Base-by-base conservation (phyloP, 2,329 filamentous ascomycete genomes). In the Fusarium subtropicale region DNA sequence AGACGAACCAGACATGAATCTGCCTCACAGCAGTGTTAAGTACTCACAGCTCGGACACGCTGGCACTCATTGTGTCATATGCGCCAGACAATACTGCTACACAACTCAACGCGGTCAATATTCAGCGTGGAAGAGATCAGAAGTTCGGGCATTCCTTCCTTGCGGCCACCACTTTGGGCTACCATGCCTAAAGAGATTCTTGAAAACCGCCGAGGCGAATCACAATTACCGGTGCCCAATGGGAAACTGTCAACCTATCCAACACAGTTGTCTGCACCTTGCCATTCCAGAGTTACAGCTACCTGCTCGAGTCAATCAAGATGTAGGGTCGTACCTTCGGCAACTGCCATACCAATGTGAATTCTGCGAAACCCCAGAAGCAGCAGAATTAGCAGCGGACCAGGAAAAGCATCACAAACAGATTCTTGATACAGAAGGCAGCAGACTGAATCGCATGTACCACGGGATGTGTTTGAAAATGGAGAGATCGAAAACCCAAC, bases 101-200 rank as follows among this genome's bases (percentile, higher is more conserved):
- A 28, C 8, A 16, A 6, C 13, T 31, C 6, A 26, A 16, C 11
- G 20, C n/a, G 16, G 4, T 11, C 7, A 10, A 22, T 24, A n/a
- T 34, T 18, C 11, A 2, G 20, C 7, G 10, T 39, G 46, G 22
- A 13, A 12, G 13, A 1, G 18, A 24, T 34, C 34, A 11, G 75
- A 77, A 42, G 26, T 18, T 12, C 54, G 50, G 22, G 60, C 56
- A 3, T 75, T 68, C 45, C 68, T 77, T 18, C 72, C 72, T 8
- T 77, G 75, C 44, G 74, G 76, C 15, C 75, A 77, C 50, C 20
- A 18, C 16, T 75, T 75, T 48, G 74, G 74, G 11, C 60, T 71
- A 24, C 10, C 42, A 6, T 77, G 76, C n/a, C 51, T 57, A 30
- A 46, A 46, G 42, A 20, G n/a, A 13, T 46, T 38, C n/a, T 24